Evolutionary conservation across 495 filamentous ascomycete species (phyloP), one percentile per base, ranked within the genome.

Genomic region (Peziza echinospora): DNA sequence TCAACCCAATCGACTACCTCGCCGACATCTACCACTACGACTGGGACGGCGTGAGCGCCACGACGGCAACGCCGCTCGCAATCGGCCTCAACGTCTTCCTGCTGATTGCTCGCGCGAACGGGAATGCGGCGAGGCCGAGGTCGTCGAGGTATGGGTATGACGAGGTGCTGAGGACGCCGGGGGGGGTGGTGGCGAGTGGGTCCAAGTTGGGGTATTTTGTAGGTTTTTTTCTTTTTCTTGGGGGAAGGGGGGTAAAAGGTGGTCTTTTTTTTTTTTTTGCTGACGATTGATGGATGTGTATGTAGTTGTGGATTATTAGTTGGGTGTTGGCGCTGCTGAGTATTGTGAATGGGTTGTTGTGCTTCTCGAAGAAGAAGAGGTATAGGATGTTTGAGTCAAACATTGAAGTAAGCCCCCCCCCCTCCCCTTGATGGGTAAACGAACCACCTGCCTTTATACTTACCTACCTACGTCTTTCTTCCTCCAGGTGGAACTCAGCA

Each of bases 21-120:
- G 71, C 96, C 19, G 87, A 80, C 77, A 62, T 92, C 2, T 91
- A 82, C 1, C 86, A 93, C 55, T 71, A 78, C 52, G 82, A 91
- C 45, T 92, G 83, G 81, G 80, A 93, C 53, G 79, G 85, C 43
- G 65, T 72, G 47, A 68, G 77, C 49, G 80, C 83, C 50, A 63
- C 71, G 17, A 78, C 81, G 64, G 80, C 81, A 11, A 69, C 72
- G 1, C 72, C 80, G 26, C 65, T 93, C 22, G 89, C 84, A 0
- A 50, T 93, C 21, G 63, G 50, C 1, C 64, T 85, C 50, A 94
- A 96, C 57, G 53, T 91, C 13, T 51, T 78, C 19, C 91, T 92
- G 62, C 64, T 94, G 26, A 63, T 96, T 39, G 80, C 85, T 21
- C 70, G 82, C 53, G 84, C 84, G 47, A 92, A 93, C 60, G 69